Base-by-base conservation (phyloP, 2,329 filamentous ascomycete species). In the Fusarium marasasianum region DNA sequence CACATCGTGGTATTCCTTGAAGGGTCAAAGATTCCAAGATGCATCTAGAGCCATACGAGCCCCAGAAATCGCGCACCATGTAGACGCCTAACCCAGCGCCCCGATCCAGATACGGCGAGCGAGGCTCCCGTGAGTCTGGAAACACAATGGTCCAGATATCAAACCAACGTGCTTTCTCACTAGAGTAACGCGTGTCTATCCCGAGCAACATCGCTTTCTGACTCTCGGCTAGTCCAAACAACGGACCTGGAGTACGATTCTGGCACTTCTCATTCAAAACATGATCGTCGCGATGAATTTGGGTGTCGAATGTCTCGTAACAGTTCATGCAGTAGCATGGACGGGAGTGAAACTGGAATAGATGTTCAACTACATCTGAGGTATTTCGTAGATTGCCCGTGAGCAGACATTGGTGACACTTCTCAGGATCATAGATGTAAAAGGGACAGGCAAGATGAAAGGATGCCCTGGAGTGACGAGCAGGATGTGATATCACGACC, bases 361-460 rank as follows among this genome's bases (percentile, higher is more conserved):
- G 20, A 44, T 66, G 63, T 4, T 66, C 40, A 10, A 41, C 41
- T 4, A 66, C 17, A 14, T 37, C 26, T 6, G 54, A 37, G 5
- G 48, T 37, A 8, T 20, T 43, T 35, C 14, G 47, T 5, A 61
- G 33, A 11, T 54, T 12, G 29, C 60, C 20, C 11, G 33, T n/a
- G 24, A 53, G 24, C 6, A 48, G 48, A 29, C 63, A 66, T 17
- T 29, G 18, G 18, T 41, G 29, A 18, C 47, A 54, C 17, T 48
- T 15, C 8, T 54, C n/a, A 12, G 63, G 40, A 15, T 43, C 18
- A 10, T 26, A 61, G n/a, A 48, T 3, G 17, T 61, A 35, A 12
- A 61, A 65, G 1, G 63, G 63, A 6, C 63, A 66, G 9, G 56
- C 63, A 24, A 66, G 43, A 37, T 44, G 63, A 31, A 55, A 22